Base-by-base conservation (phyloP, 345 rosid genomes). In the Arabis alpina region DNA sequence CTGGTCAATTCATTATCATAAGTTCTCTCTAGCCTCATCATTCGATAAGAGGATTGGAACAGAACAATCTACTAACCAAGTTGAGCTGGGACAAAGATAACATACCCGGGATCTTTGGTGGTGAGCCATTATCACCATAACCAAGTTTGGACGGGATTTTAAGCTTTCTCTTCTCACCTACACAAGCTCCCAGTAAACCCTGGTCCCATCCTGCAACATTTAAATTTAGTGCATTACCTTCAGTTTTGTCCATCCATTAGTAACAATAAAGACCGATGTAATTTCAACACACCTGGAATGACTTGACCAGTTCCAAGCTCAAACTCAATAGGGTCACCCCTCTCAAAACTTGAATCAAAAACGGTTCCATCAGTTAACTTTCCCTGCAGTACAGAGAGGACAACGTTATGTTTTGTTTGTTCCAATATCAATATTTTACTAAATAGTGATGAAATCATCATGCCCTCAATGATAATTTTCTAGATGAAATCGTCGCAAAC, bases 281-380 rank as follows among this genome's bases (percentile, higher is more conserved):
- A 19, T 19, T 19, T 19, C 23, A 19, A 19, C 23, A 19, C 23
- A 19, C 98, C 98, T 86, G 87, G 87, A 75, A 94, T 94, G 45
- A 94, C 99, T 80, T 89, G 97, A 69, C 99, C 97, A 73, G 76
- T 81, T 39, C 98, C 98, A 71, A 93, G 91, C 87, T 87, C 93
- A 76, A 93, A 93, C 77, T 84, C 97, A 80, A 93, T 86, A 15
- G 98, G 98, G 79, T 93, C 97, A 63, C 87, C 96, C 75, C 98
- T 93, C 72, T 93, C 97, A 77, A 84, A 93, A 75, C 98, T 91
- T 76, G 98, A 93, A 81, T 93, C 98, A 42, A 93, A 93, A 45
- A 91, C 94, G 56, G 88, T 86, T 76, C 93, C 98, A 84, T 93
- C 98, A 4, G 96, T 87, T 70, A 93, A 92, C 71, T 83, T 85